Evolutionary conservation across 1,139 yeast genomes (phyloP), one percentile per base, ranked within the genome.

Genomic region (Meyerozyma carpophila): DNA sequence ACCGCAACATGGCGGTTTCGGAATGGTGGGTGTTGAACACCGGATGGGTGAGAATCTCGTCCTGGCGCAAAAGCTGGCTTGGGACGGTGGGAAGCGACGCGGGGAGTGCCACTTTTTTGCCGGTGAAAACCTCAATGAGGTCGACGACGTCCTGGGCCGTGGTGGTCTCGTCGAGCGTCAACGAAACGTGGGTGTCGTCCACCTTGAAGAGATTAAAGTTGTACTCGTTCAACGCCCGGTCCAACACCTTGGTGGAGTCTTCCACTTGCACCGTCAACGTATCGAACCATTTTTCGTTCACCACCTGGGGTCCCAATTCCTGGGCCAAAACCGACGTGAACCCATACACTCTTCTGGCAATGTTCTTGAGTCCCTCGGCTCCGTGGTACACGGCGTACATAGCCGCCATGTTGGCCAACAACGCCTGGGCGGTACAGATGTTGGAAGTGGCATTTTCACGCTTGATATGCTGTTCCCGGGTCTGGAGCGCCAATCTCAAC

Each of bases 321-420:
- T 73, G 59, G 9, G 96, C 96, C 49, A 91, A 74, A 31, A 86
- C 59, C 3, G 84, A 70, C 14, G 98, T 87, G 58, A 79, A 73
- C 1, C 91, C 89, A 63, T 84, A 79, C 21, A 90, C 84, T 59
- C 95, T 79, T 44, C 70, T 65, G 14, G 98, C 95, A 53, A 93
- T 93, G 48, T 79, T 73, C 59, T 73, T 77, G 56, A 93, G 75
- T n/a, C 97, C 97, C 55, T 84, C 75, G 28, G 96, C 94, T 36
- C 98, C 98, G 59, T 93, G 98, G 68, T 90, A 93, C 36, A 93
- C 96, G 8, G 94, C 97, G 62, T 91, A 93, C 80, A 86, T 89
- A 36, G 98, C 93, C 24, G 97, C 81, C 73, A 93, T 90, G 65
- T 93, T 93, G 32, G 98, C 98, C 52, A 93, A 73, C 48, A 93